Evolutionary conservation across 2,329 filamentous ascomycete genomes (phyloP).

Genomic region (Fusarium sp.): DNA sequence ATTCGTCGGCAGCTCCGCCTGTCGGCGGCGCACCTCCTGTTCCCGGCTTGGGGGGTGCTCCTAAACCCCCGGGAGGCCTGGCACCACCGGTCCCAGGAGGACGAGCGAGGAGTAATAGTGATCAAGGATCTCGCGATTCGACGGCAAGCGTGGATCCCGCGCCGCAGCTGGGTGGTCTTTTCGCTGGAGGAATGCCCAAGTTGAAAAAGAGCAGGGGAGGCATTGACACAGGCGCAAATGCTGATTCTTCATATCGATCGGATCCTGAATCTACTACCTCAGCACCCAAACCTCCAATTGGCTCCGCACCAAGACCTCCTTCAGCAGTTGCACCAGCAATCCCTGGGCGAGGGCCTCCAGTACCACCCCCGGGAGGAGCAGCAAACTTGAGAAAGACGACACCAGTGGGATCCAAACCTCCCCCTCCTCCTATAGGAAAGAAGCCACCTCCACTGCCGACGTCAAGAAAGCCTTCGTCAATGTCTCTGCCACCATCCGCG

Average conservation of each 20-base stretch:
- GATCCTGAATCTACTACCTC: slow-evolving; percentile 65
- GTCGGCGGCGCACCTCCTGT: slow-evolving; percentile 83
- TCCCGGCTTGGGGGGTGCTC: slow-evolving; percentile 63
- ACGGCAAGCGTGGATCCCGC: slow-evolving; percentile 63
- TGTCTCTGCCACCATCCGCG: slow-evolving; percentile 47
- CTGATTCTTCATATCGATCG: slow-evolving; percentile 77
- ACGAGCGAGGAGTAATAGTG: slow-evolving; percentile 85
- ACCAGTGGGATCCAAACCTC: slow-evolving; percentile 60
- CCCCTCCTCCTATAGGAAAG: slow-evolving; percentile 81
- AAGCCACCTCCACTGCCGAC: slow-evolving; percentile 73
- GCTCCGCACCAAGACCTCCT: slow-evolving; percentile 66
- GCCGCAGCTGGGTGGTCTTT: slow-evolving; percentile 86
- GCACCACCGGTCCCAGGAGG: slow-evolving; percentile 77
- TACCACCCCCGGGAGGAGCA: slow-evolving; percentile 56
- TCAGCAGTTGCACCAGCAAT: slow-evolving; percentile 29
- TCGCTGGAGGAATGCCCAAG: slow-evolving; percentile 96
- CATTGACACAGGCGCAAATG: slow-evolving; percentile 70
- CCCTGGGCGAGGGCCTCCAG: slow-evolving; percentile 34
- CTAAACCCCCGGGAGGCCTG: slow-evolving; percentile 68
- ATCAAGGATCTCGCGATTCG: slow-evolving; percentile 64
- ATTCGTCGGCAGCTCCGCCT: slow-evolving; percentile 61
- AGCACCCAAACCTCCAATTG: slow-evolving; percentile 65
- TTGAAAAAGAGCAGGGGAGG: slow-evolving; percentile 86
- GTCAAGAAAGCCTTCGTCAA: slow-evolving; percentile 65
- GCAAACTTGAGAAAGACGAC: slow-evolving; percentile 68